A percentile compares a stretch with the other conserved stretches of the same genome.
Evolutionary conservation across 1,139 yeast species (phyloP).

Genomic region (Kodamaea arcana): DNA sequence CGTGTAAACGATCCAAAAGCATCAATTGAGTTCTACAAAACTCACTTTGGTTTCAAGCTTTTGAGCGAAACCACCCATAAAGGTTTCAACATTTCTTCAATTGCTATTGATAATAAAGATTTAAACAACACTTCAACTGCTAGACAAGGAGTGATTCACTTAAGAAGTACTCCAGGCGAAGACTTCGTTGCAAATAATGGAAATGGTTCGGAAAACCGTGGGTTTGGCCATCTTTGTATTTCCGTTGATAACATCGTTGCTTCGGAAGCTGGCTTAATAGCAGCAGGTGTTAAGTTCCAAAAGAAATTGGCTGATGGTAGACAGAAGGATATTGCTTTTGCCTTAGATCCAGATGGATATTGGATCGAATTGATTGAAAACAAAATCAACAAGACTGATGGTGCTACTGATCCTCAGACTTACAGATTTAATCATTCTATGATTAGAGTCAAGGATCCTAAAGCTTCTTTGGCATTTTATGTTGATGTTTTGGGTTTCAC

Average conservation of each 20-base stretch:
- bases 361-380: constrained; percentile 90
- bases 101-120: constrained; percentile 25
- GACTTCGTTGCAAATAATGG: constrained; percentile 68
- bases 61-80: constrained; percentile 52
- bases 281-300: constrained; percentile 67
- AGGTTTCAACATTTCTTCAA: constrained; percentile 63
- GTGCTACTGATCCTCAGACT: constrained; percentile 34
- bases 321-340: constrained; percentile 90
- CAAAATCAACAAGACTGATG: constrained; percentile 37
- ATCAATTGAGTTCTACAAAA: constrained; percentile 68
- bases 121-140: constrained; percentile 43
- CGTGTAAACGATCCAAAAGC: constrained; percentile 79
- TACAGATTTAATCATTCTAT: constrained; percentile 83
- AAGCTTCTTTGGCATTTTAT: constrained; percentile 71
- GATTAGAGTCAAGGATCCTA: constrained; percentile 88
- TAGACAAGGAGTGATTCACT: constrained; percentile 76
- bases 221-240: constrained; percentile 91
- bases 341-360: constrained; percentile 91
- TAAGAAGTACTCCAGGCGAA: constrained; percentile 76
- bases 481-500: constrained; percentile 76
- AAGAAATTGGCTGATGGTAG: constrained; percentile 86
- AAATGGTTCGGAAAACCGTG: constrained; percentile 70
- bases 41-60: constrained; percentile 70
- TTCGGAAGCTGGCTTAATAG: constrained; percentile 55
- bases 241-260: constrained; percentile 75